Base-by-base conservation (phyloP, 805 yeast genomes). In the Ascoidea rubescens region DNA sequence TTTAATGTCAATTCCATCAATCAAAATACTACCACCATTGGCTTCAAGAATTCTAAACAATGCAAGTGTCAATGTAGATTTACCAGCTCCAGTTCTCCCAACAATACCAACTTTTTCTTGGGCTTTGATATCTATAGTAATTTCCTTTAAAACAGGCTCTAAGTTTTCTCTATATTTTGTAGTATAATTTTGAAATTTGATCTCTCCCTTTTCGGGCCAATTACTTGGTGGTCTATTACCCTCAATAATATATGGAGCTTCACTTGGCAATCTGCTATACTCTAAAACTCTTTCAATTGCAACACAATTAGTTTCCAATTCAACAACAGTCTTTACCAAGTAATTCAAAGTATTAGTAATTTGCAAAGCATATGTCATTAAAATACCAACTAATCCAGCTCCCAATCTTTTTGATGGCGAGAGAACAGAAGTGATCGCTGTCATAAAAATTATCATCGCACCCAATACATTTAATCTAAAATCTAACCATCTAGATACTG, bases 21-120 rank as follows among this genome's bases (percentile, higher is more conserved):
- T 77, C 33, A 67, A 66, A 53, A 82, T 76, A 37, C 69, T 62
- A 0, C 87, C 87, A 4, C 54, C 62, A 28, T 71, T 67, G 5
- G 85, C 77, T 60, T 81, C 87, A 50, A 82, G 70, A 31, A 82
- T 66, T 60, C 88, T 68, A 64, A 79, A 82, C 6, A 82, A 61
- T 1, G 86, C 82, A 52, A 81, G 63, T 1, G 84, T 75, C 49
- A 82, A 66, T 0, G 86, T 73, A 1, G 83, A 76, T 56, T 82
- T 82, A 50, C 90, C 90, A 3, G 90, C 87, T 48, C 90, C 89
- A 0, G 90, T 83, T 64, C 89, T 72, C 14, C 89, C 89, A 49
- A 82, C 88, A 58, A 83, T 79, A 51, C 89, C 89, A 55, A 83
- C 65, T 58, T 83, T 83, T 57, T 83, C 87, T 32, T 68, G 64